Percentiles rank a stretch among this genome's conserved stretches.
These are phyloP conservation scores for Hirschioporus abietinus DNA, from an alignment of 768 basidiomycete species.

Conservation along the genomic window DNA sequence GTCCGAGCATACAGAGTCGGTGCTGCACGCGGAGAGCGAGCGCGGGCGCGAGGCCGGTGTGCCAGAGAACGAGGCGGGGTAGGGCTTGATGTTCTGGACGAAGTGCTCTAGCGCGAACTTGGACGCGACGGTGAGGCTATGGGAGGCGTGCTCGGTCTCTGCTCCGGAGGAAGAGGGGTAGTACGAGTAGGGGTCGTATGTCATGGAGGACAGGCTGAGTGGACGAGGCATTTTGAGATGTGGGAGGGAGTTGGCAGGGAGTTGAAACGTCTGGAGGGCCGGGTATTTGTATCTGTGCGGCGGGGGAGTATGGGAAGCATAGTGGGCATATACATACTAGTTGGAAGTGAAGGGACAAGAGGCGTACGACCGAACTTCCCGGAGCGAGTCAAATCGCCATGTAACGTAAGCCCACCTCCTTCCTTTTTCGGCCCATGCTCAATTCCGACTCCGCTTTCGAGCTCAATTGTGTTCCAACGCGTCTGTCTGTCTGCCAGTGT, in stretches of 20 bases:
- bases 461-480: not conserved
- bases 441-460: not conserved
- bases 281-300: not conserved
- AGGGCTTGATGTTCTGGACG: not conserved
- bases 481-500: not conserved
- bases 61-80: not conserved
- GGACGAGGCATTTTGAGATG: not conserved
- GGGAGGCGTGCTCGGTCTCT: not conserved
- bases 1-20: not conserved
- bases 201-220: not conserved
- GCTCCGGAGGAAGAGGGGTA: not conserved
- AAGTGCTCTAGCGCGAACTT: not conserved
- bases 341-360: no score
- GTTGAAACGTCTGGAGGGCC: no score
- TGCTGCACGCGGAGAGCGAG: not conserved
- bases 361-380: not conserved
- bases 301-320: not conserved
- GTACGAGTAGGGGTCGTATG: not conserved
- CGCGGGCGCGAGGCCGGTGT: not conserved
- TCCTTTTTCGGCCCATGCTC: not conserved
- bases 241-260: no score
- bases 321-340: not conserved
- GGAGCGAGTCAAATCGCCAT: not conserved
- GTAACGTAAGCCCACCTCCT: not conserved
- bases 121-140: not conserved